phyloP scores from a whole-genome alignment of 2,329 filamentous ascomycete species.

The Apiospora pterosperma region DNA sequence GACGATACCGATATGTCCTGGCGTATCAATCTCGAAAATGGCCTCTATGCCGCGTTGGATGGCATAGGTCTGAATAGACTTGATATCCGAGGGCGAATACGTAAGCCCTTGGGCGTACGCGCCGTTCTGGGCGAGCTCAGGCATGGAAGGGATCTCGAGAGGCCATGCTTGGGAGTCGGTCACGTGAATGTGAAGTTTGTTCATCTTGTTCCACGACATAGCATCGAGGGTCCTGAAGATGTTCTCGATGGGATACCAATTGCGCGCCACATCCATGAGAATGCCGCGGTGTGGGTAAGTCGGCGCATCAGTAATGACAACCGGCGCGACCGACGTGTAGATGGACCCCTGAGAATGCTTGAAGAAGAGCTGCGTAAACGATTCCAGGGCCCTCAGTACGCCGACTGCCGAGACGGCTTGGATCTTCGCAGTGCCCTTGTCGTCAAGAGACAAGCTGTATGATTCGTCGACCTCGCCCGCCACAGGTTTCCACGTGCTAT shows the following conservation, averaged over 20 bases:
- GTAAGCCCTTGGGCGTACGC: constrained; percentile 66
- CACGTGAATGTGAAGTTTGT: constrained; percentile 75
- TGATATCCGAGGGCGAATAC: constrained; percentile 65
- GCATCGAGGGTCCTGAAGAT: constrained; percentile 76
- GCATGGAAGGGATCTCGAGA: constrained; percentile 72
- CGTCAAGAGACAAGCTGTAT: constrained; percentile 62
- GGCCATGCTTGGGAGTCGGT: constrained; percentile 87
- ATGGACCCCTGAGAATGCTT: constrained; percentile 56
- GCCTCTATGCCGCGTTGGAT: constrained; percentile 65
- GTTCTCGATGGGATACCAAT: constrained; percentile 64
- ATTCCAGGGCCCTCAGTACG: constrained; percentile 68
- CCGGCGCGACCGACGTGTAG: constrained; percentile 71
- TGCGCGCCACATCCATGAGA: constrained; percentile 74
- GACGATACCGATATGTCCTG: constrained; percentile 72
- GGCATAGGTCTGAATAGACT: constrained; percentile 67
- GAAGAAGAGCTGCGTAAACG: constrained; percentile 79
- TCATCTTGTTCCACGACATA: constrained; percentile 77
- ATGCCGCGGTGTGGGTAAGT: constrained; percentile 75
- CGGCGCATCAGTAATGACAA: constrained; percentile 69
- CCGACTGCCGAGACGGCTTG: constrained; percentile 64
- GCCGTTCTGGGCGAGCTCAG: constrained; percentile 68
- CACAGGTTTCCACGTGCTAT: constrained; percentile 55
- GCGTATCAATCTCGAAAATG: constrained; percentile 77
- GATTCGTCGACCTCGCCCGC: constrained; percentile 70
- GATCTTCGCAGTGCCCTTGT: constrained; percentile 58